Evolutionary conservation across 768 basidiomycete species (phyloP).

Genomic region (Mycena vulgaris): DNA sequence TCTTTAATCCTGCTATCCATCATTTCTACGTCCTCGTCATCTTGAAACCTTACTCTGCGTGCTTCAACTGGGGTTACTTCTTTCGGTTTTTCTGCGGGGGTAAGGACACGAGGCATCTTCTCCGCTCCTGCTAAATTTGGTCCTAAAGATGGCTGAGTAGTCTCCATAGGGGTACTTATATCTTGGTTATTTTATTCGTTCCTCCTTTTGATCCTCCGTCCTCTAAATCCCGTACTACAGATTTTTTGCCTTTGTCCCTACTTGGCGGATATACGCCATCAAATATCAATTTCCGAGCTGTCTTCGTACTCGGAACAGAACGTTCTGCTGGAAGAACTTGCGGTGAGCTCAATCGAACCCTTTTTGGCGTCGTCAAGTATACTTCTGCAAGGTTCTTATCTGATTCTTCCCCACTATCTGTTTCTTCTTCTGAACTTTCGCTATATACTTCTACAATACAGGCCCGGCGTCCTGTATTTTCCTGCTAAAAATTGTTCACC

Average conservation of each 20-base stretch:
- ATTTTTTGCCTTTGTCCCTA: not conserved
- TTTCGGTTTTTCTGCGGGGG: no score
- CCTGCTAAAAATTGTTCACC: not conserved
- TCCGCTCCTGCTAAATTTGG: no score
- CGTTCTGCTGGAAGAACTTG: not conserved
- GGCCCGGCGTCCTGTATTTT: not conserved
- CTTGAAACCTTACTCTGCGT: no score
- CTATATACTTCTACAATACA: not conserved
- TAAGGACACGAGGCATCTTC: no score
- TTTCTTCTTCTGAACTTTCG: not conserved
- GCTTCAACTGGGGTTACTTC: no score
- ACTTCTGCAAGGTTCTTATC: not conserved
- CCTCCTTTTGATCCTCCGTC: not conserved
- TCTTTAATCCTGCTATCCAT: no score
- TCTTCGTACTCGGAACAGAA: not conserved
- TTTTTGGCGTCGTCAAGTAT: not conserved
- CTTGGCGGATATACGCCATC: conserved; percentile 18
- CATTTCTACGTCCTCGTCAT: no score
- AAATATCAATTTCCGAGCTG: not conserved
- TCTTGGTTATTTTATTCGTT: not conserved
- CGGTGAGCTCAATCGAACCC: not conserved
- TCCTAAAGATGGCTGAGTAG: no score
- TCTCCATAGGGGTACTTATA: no score
- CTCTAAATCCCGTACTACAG: not conserved
- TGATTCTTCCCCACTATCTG: not conserved